Conservation (phyloP, 352 stramenopile species). For the Blastocystis hominis region DNA sequence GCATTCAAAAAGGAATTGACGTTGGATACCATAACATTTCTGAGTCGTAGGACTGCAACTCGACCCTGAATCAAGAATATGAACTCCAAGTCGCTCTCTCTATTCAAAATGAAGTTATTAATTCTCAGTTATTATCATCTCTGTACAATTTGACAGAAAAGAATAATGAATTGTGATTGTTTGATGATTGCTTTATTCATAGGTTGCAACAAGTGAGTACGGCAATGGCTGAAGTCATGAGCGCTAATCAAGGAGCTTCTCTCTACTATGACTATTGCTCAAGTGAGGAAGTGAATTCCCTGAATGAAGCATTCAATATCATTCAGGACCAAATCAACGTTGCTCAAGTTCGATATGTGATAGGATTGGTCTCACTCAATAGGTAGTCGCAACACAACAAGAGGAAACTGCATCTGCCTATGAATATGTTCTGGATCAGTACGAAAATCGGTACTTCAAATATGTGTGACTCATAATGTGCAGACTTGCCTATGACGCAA, state of each 20-base stretch:
- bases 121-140: background rate
- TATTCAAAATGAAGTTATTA: background rate
- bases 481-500: background rate
- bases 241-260: background rate
- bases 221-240: background rate
- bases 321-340: background rate
- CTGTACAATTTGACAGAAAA: background rate
- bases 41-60: background rate
- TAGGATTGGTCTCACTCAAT: background rate
- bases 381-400: background rate
- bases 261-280: background rate
- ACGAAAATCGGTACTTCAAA: background rate
- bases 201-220: background rate
- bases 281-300: background rate
- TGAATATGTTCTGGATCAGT: background rate
- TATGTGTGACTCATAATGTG: background rate
- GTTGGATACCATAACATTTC: background rate
- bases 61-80: background rate
- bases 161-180: background rate
- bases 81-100: background rate
- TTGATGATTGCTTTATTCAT: background rate
- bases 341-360: background rate
- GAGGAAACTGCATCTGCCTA: background rate
- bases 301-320: background rate
- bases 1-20: slow-evolving; percentile 9